Evolutionary conservation across 192 early-diverging fungal species (phyloP).

Genomic region (Backusella tuberculispora): DNA sequence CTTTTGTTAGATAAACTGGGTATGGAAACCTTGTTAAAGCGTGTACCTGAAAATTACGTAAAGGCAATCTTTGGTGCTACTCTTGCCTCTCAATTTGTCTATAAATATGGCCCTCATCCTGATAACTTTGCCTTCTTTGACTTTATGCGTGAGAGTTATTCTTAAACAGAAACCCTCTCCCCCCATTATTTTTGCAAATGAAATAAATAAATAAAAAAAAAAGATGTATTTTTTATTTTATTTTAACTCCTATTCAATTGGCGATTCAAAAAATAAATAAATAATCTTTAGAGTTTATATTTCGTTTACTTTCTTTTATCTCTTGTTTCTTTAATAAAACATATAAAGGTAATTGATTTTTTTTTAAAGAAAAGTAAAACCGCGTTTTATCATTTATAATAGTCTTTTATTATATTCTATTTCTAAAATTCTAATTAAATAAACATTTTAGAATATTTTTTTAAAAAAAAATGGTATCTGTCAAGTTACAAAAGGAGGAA

Average conservation of each 20-base stretch:
- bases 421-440: neutral
- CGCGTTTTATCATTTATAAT: neutral
- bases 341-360: too few species aligned
- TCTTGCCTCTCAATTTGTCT: slow-evolving; percentile 94
- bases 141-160: slow-evolving; percentile 69
- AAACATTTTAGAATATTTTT: neutral
- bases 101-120: slow-evolving; percentile 93
- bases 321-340: slow-evolving; percentile 3
- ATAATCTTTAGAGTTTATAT: neutral
- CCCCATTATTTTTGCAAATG: neutral
- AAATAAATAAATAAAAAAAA: neutral
- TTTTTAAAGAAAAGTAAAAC: slow-evolving; percentile 3
- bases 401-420: neutral
- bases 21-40: slow-evolving; percentile 83
- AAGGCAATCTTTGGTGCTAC: slow-evolving; percentile 98
- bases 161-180: neutral
- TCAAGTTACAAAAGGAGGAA: slow-evolving; percentile 43
- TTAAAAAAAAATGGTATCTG: slow-evolving; percentile 28
- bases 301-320: neutral
- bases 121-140: slow-evolving; percentile 98
- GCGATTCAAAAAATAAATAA: slow-evolving; percentile 14
- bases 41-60: slow-evolving; percentile 94
- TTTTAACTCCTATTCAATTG: slow-evolving; percentile 14
- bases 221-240: neutral
- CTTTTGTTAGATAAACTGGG: slow-evolving; percentile 89